phyloP scores from a whole-genome alignment of 192 early-diverging fungal species.

The Helicostylum pulchrum region DNA sequence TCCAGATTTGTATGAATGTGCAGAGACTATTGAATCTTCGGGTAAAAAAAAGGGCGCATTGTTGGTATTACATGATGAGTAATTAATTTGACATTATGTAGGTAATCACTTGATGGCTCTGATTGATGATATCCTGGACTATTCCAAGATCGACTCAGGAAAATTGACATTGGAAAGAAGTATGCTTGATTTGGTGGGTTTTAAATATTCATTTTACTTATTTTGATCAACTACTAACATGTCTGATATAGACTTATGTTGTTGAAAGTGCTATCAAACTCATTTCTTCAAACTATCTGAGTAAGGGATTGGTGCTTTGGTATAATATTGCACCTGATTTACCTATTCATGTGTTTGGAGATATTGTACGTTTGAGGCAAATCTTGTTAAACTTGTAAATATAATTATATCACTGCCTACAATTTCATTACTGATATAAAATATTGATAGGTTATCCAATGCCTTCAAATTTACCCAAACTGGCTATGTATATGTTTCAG shows the following conservation, averaged over 20 bases:
- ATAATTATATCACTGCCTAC: no score
- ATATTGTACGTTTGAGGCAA: constrained; percentile 51
- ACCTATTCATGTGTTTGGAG: constrained; percentile 45
- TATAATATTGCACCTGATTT: constrained; percentile 20
- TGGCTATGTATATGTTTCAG: constrained; percentile 37
- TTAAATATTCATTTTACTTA: no score
- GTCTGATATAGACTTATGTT: constrained; percentile 26
- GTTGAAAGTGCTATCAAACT: constrained; percentile 64
- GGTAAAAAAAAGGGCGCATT: not conserved
- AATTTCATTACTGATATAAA: not conserved
- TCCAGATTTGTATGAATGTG: constrained; percentile 63
- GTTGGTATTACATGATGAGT: no score
- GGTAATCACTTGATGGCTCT: constrained; percentile 54
- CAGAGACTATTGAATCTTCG: constrained; percentile 41
- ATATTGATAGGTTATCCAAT: constrained; percentile 41
- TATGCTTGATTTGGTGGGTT: constrained; percentile 16
- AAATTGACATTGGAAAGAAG: constrained; percentile 52
- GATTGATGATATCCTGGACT: constrained; percentile 76
- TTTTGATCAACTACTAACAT: no score
- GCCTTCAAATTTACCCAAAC: constrained; percentile 54
- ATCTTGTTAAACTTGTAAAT: constrained; percentile 47
- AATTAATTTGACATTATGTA: not conserved
- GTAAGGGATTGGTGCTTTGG: constrained; percentile 51
- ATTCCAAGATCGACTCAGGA: constrained; percentile 78
- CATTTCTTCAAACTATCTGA: constrained; percentile 56